Conservation (phyloP, 495 filamentous ascomycete genomes). For the Aspergillus baeticus region DNA sequence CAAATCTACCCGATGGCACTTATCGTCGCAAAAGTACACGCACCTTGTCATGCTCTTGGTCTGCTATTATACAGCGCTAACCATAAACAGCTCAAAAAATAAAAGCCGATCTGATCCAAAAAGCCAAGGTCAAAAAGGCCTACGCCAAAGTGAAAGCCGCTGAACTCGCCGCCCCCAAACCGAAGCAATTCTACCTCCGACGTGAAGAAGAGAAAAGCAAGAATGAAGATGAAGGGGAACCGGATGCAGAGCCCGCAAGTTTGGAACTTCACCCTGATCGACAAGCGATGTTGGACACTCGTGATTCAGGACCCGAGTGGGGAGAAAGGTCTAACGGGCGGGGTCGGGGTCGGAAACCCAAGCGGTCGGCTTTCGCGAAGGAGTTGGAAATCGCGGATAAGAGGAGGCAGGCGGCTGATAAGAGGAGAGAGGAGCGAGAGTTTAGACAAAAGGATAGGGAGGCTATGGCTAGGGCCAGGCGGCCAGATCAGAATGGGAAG, state of each 20-base stretch:
- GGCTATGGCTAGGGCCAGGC: constrained; percentile 73
- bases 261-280: constrained; percentile 71
- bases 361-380: constrained; percentile 71
- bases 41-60: background rate
- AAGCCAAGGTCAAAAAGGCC: constrained; percentile 90
- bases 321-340: constrained; percentile 26
- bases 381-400: constrained; percentile 69
- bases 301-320: constrained; percentile 18
- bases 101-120: constrained; percentile 85
- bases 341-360: constrained; percentile 44
- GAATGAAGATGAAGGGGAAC: constrained; percentile 19
- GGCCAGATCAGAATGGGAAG: constrained; percentile 74
- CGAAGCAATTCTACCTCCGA: constrained; percentile 31
- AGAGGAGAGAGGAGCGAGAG: constrained; percentile 54
- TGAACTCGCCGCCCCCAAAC: constrained; percentile 36
- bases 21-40: constrained; percentile 83
- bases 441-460: constrained; percentile 61
- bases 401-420: constrained; percentile 63
- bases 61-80: background rate
- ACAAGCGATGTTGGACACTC: constrained; percentile 60
- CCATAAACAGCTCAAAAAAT: constrained; percentile 76
- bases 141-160: constrained; percentile 83
- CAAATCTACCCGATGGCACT: constrained; percentile 88
- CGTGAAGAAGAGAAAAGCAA: background rate
- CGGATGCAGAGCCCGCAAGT: constrained; percentile 30